Percentiles rank a stretch among this genome's conserved stretches.
phyloP scores from a whole-genome alignment of 169 alveolate species.

The Plasmodium vinckei region DNA sequence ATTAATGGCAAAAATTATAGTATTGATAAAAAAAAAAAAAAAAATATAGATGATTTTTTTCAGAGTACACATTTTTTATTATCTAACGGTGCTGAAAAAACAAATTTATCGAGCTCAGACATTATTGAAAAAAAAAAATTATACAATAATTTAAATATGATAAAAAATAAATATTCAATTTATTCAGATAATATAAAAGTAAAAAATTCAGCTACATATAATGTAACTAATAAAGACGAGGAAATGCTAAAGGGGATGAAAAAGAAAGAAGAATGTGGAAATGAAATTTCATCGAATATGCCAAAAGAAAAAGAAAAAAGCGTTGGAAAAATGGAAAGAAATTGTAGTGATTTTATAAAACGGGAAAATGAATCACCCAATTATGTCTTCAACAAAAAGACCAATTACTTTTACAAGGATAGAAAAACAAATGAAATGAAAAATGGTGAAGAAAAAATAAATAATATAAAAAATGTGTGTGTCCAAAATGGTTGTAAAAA shows the following conservation, averaged over 20 bases:
- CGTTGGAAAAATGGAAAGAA: background rate
- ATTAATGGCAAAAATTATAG: background rate
- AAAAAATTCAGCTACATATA: background rate
- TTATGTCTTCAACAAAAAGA: no score
- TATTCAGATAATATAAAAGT: background rate
- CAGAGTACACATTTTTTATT: background rate
- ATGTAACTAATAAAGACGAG: background rate
- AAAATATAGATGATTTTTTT: background rate
- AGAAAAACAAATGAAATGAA: background rate
- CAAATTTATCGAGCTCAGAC: constrained; percentile 10
- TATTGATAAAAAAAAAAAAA: background rate
- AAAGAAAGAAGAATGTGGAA: background rate
- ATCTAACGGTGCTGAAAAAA: constrained; percentile 16
- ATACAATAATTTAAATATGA: constrained; percentile 3
- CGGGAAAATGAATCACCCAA: background rate
- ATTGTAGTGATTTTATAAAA: background rate
- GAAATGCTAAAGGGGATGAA: background rate
- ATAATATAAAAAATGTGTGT: constrained; percentile 11
- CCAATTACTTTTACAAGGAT: no score
- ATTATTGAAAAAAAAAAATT: background rate
- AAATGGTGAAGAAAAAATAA: constrained; percentile 9
- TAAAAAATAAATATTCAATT: constrained; percentile 7
- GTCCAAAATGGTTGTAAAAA: background rate
- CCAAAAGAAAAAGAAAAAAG: background rate
- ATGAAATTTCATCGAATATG: background rate